These are phyloP conservation scores for Arachis monticola DNA, from an alignment of 331 rosid genomes.

Conservation along the genomic window DNA sequence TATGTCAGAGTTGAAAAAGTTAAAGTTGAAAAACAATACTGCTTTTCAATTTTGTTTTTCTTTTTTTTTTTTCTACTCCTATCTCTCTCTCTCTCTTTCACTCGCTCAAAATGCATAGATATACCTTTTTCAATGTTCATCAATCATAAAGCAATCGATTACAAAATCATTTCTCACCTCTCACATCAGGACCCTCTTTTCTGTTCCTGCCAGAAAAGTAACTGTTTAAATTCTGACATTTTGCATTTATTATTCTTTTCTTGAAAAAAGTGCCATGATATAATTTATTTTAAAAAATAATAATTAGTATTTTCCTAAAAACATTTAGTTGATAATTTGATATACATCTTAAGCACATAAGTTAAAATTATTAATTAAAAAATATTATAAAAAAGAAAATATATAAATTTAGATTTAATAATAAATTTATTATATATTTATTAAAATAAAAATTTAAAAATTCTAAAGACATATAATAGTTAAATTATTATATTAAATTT, in stretches of 20 bases:
- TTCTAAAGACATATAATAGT: too few relatives aligned
- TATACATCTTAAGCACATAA: too few relatives aligned
- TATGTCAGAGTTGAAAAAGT: conserved; percentile 46
- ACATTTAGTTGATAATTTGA: too few relatives aligned
- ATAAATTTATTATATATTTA: too few relatives aligned
- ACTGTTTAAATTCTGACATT: conserved; percentile 53
- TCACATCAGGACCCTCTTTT: conserved; percentile 67
- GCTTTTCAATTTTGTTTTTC: not conserved
- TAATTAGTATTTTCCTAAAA: too few relatives aligned
- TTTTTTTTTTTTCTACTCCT: not conserved
- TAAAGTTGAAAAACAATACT: conserved; percentile 27
- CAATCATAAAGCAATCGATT: conserved; percentile 95
- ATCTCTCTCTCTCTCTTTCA: not conserved
- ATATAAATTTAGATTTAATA: too few relatives aligned
- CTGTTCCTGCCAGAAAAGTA: conserved; percentile 59
- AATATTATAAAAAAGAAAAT: too few relatives aligned
- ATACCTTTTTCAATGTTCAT: conserved; percentile 44
- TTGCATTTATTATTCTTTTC: conserved; percentile 58
- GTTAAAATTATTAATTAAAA: too few relatives aligned
- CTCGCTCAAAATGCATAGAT: conserved; percentile 33
- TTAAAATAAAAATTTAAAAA: too few relatives aligned
- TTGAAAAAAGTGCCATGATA: conserved; percentile 51
- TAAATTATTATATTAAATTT: too few relatives aligned
- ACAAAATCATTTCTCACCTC: conserved; percentile 82
- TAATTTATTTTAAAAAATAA: conserved; percentile 1